Conservation (phyloP, 805 yeast genomes). For the Saturnispora galanensis region DNA sequence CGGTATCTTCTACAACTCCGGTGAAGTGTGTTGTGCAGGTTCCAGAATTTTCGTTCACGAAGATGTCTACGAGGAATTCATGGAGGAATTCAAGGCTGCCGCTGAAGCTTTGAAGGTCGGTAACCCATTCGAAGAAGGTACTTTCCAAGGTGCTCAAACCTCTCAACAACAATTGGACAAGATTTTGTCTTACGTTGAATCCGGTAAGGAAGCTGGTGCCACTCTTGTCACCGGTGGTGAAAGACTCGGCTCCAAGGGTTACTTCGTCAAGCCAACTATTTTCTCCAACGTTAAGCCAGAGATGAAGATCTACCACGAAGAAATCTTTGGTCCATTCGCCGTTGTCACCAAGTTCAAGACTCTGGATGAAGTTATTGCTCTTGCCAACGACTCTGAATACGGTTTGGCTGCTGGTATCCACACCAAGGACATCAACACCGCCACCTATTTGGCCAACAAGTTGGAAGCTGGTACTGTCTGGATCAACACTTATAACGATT, state of each 20-base stretch:
- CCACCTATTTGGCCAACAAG: conserved; percentile 52
- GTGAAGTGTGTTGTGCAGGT: conserved; percentile 79
- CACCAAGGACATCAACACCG: conserved; percentile 52
- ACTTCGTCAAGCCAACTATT: conserved; percentile 63
- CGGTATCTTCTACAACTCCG: conserved; percentile 72
- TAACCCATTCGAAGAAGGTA: conserved; percentile 58
- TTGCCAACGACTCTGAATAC: conserved; percentile 63
- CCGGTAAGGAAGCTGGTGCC: conserved; percentile 63
- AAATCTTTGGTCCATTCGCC: conserved; percentile 75
- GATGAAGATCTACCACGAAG: conserved; percentile 59
- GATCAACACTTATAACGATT: conserved; percentile 74
- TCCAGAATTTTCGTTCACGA: conserved; percentile 72
- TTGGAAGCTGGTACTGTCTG: conserved; percentile 70
- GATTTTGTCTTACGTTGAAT: conserved; percentile 54
- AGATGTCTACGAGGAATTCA: conserved; percentile 53
- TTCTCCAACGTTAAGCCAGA: conserved; percentile 58
- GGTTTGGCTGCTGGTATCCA: conserved; percentile 81
- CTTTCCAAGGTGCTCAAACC: conserved; percentile 73
- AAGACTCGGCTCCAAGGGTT: conserved; percentile 55
- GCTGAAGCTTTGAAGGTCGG: conserved; percentile 59
- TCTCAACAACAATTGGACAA: conserved; percentile 61
- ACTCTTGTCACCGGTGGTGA: conserved; percentile 64
- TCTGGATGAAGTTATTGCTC: conserved; percentile 53
- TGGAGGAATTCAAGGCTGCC: conserved; percentile 48
- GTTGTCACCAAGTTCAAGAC: conserved; percentile 59